These are phyloP conservation scores for Coprinopsis marcescibilis DNA, from an alignment of 768 basidiomycete genomes.

Conservation along the genomic window DNA sequence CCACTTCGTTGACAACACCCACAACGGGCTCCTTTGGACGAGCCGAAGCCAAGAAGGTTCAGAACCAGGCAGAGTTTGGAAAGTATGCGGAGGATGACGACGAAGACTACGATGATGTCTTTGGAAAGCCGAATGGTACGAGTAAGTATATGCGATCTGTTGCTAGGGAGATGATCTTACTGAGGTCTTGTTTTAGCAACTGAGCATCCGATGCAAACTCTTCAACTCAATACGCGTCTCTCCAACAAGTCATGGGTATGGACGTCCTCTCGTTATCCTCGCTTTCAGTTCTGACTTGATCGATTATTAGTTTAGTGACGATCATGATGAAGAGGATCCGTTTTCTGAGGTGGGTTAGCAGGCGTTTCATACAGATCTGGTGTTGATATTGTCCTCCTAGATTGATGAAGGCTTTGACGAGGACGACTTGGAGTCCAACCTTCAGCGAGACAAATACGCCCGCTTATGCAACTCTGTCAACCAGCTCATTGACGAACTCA, in stretches of 20 bases:
- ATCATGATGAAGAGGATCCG: constrained; percentile 91
- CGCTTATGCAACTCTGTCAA: constrained; percentile 76
- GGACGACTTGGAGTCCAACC: constrained; percentile 86
- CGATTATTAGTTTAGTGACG: constrained; percentile 60
- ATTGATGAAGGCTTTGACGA: constrained; percentile 93
- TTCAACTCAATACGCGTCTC: constrained; percentile 80
- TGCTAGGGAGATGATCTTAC: not conserved
- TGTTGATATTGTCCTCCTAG: constrained; percentile 26
- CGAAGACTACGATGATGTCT: constrained; percentile 94
- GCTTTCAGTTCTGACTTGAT: constrained; percentile 1
- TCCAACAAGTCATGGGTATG: constrained; percentile 89
- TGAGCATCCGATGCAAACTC: constrained; percentile 62
- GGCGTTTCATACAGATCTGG: not conserved
- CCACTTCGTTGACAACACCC: constrained; percentile 48
- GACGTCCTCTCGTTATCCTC: not conserved
- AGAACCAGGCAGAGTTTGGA: constrained; percentile 60
- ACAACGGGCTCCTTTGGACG: constrained; percentile 59
- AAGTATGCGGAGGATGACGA: constrained; percentile 86
- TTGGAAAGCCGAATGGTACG: constrained; percentile 68
- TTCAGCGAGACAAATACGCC: constrained; percentile 91
- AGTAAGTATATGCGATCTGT: constrained; percentile 38
- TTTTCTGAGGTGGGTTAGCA: constrained; percentile 72
- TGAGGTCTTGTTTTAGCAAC: constrained; percentile 28
- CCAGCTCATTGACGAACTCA: constrained; percentile 82
- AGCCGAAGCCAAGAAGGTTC: constrained; percentile 51